Conservation (phyloP, 805 yeast species). For the Kazachstania bromeliacearum region DNA sequence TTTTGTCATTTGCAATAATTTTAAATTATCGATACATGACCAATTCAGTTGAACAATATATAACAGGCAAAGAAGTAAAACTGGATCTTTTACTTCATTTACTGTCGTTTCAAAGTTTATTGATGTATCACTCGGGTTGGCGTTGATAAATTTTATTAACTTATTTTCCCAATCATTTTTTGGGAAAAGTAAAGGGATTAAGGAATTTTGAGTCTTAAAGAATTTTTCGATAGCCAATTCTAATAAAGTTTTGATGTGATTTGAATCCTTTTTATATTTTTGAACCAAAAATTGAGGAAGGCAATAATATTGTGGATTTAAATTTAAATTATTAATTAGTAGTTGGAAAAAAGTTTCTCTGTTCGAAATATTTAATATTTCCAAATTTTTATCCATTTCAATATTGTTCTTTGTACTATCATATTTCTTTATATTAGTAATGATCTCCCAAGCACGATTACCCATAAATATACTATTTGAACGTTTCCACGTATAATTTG, state of each 20-base stretch:
- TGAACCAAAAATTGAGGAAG: conserved; percentile 17
- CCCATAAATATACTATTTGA: conserved; percentile 13
- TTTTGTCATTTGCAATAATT: conserved; percentile 21
- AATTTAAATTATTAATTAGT: conserved; percentile 10
- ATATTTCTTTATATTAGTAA: conserved; percentile 1
- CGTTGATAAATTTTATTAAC: conserved; percentile 3
- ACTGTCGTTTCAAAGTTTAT: not conserved
- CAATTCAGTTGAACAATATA: conserved; percentile 25
- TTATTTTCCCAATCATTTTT: conserved; percentile 10
- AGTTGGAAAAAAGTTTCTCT: not conserved
- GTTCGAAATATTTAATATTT: too few relatives aligned
- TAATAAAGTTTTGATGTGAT: conserved; percentile 7
- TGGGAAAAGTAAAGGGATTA: conserved; percentile 21
- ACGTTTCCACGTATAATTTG: conserved; percentile 9
- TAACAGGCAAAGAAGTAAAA: conserved; percentile 12
- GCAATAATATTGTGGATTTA: conserved; percentile 11
- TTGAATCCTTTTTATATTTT: conserved; percentile 10
- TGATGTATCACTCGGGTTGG: not conserved
- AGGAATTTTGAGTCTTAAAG: conserved; percentile 13
- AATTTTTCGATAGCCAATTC: conserved; percentile 10
- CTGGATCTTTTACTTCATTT: conserved; percentile 8
- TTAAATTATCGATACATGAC: conserved; percentile 22
- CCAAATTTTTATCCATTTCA: not conserved
- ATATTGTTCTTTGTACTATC: not conserved
- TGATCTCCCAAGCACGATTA: conserved; percentile 19